A percentile compares a stretch with the other conserved stretches of the same genome.
Evolutionary conservation across 805 yeast species (phyloP).

Genomic region (Suhomyces tanzawaensis): DNA sequence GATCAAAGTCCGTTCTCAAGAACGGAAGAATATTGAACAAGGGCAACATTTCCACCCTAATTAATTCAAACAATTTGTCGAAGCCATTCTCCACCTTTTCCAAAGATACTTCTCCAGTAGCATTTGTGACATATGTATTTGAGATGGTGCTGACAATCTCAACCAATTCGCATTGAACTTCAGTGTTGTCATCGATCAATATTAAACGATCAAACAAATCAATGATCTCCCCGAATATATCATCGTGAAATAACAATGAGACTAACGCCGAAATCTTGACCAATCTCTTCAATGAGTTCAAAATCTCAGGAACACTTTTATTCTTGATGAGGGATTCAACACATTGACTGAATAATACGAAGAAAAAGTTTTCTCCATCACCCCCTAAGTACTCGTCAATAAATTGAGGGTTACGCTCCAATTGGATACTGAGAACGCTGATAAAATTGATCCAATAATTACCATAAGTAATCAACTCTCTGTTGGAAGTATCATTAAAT

Average conservation of each 20-base stretch:
- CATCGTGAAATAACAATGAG: constrained; percentile 59
- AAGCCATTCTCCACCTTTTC: constrained; percentile 47
- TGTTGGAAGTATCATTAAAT: constrained; percentile 44
- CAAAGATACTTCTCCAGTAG: neutral
- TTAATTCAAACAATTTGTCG: constrained; percentile 78
- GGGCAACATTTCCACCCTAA: constrained; percentile 66
- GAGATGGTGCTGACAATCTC: constrained; percentile 33
- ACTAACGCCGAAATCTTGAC: constrained; percentile 57
- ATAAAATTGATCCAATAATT: constrained; percentile 75
- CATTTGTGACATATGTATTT: constrained; percentile 17
- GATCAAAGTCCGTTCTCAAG: constrained; percentile 45
- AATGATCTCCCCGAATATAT: constrained; percentile 69
- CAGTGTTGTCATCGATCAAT: constrained; percentile 57
- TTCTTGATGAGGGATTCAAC: constrained; percentile 62
- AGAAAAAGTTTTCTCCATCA: constrained; percentile 65
- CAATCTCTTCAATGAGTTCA: constrained; percentile 48
- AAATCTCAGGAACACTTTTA: constrained; percentile 48
- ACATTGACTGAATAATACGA: constrained; percentile 80
- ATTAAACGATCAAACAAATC: constrained; percentile 74
- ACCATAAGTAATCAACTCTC: constrained; percentile 48
- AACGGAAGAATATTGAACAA: constrained; percentile 61
- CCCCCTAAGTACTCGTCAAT: constrained; percentile 50
- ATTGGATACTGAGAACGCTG: constrained; percentile 67
- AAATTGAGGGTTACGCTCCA: constrained; percentile 47
- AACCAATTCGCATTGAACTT: constrained; percentile 54